A percentile compares a stretch with the other conserved stretches of the same genome.
These are phyloP conservation scores for Sarocladiaceae sp. DNA, from an alignment of 2,329 filamentous ascomycete species.

Conservation along the genomic window DNA sequence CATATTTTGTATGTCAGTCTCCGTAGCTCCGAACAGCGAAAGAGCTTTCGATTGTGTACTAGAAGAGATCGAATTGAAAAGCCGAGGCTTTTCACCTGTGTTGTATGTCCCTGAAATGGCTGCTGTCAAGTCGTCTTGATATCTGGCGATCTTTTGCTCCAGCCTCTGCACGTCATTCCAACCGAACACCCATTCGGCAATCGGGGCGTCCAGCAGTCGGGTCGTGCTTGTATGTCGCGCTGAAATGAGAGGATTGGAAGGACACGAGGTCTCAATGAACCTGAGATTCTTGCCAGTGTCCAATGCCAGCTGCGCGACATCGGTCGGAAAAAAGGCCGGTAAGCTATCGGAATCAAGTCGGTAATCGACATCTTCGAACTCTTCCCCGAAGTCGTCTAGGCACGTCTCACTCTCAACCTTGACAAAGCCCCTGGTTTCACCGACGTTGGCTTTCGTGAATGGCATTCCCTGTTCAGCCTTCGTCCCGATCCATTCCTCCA, in stretches of 20 bases:
- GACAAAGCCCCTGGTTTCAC: conserved; percentile 54
- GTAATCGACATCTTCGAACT: conserved; percentile 56
- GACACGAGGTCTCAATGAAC: conserved; percentile 66
- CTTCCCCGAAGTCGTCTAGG: conserved; percentile 55
- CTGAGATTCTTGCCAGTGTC: conserved; percentile 75
- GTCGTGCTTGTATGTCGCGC: conserved; percentile 35
- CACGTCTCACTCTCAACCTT: conserved; percentile 50
- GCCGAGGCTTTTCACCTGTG: background rate
- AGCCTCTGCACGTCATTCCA: conserved; percentile 66
- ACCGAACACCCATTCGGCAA: conserved; percentile 63
- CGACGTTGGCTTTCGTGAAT: conserved; percentile 41
- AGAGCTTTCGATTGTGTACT: background rate
- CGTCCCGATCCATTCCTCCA: conserved; percentile 73
- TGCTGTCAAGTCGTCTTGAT: conserved; percentile 19
- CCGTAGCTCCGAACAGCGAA: background rate
- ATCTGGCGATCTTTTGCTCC: conserved; percentile 52
- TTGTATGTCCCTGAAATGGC: background rate
- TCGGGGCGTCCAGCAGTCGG: conserved; percentile 44
- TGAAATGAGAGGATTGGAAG: conserved; percentile 63
- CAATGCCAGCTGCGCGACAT: conserved; percentile 69
- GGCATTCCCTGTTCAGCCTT: conserved; percentile 52
- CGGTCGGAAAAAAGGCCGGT: conserved; percentile 66
- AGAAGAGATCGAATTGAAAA: too few species aligned
- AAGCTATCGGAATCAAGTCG: conserved; percentile 61
- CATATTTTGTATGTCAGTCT: conserved; percentile 35